A percentile compares a stretch with the other conserved stretches of the same genome.
These are phyloP conservation scores for Thermothelomyces thermophilus DNA, from an alignment of 2,329 filamentous ascomycete genomes.

Conservation along the genomic window DNA sequence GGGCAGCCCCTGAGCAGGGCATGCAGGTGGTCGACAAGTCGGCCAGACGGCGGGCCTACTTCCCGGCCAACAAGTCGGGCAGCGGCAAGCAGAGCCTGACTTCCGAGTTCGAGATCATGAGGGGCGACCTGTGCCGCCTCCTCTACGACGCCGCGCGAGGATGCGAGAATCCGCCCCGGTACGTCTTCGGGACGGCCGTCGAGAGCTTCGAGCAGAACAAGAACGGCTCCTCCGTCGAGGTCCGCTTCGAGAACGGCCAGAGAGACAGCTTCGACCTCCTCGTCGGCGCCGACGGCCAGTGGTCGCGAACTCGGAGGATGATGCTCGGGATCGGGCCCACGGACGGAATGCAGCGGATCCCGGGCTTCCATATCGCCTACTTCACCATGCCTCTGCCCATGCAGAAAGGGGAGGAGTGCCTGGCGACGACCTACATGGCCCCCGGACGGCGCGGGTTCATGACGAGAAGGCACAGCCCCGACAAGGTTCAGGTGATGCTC, in stretches of 20 bases:
- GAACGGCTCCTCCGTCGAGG: constrained; percentile 19
- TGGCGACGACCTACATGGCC: constrained; percentile 21
- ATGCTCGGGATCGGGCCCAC: constrained; percentile 28
- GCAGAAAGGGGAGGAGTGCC: constrained; percentile 16
- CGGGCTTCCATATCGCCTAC: constrained; percentile 27
- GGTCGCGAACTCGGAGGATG: constrained; percentile 40
- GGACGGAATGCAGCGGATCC: constrained; percentile 19
- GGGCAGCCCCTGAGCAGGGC: constrained; percentile 42
- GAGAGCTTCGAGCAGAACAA: neutral
- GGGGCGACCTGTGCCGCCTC: constrained; percentile 47
- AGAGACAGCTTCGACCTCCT: constrained; percentile 42
- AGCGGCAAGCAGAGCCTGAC: constrained; percentile 40
- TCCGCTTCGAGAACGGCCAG: constrained; percentile 37
- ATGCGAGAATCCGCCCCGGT: constrained; percentile 14
- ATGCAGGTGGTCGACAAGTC: constrained; percentile 38
- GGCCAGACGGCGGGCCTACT: constrained; percentile 33
- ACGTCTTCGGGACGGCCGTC: constrained; percentile 24
- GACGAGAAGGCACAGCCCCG: constrained; percentile 34
- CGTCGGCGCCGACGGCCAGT: constrained; percentile 48
- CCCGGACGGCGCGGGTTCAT: constrained; percentile 30
- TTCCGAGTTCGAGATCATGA: constrained; percentile 54
- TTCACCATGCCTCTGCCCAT: constrained; percentile 28
- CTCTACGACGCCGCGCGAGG: constrained; percentile 37
- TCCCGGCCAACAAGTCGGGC: constrained; percentile 30
- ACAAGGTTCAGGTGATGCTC: constrained; percentile 35